These are phyloP conservation scores for Mycena indigotica DNA, from an alignment of 768 basidiomycete species.

Conservation along the genomic window DNA sequence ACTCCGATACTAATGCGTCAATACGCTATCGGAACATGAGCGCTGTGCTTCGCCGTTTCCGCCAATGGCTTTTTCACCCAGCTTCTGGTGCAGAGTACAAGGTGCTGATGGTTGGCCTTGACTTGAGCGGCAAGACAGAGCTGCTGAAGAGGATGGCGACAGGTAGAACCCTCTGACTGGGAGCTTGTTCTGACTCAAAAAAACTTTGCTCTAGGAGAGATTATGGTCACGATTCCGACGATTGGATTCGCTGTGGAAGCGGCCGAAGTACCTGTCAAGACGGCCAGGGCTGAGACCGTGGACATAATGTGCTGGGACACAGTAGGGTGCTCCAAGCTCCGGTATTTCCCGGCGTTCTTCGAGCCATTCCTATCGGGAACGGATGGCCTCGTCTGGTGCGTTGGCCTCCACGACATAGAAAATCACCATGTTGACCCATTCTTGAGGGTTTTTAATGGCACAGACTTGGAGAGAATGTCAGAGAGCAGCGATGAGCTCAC, in stretches of 20 bases:
- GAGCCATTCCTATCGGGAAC: constrained; percentile 30
- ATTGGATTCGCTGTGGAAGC: constrained; percentile 64
- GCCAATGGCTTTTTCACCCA: constrained; percentile 34
- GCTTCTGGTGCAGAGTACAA: constrained; percentile 8
- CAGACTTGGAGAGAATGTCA: constrained; percentile 48
- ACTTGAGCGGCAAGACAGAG: constrained; percentile 48
- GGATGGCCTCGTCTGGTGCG: constrained; percentile 58
- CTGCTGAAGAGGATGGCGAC: constrained; percentile 48
- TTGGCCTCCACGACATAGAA: too few relatives aligned
- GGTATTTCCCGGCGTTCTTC: constrained; percentile 42
- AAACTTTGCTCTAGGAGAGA: too few relatives aligned
- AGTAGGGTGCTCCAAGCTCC: constrained; percentile 52
- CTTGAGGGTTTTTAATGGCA: constrained; percentile 61
- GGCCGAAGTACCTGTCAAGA: constrained; percentile 40
- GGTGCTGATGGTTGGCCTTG: constrained; percentile 39
- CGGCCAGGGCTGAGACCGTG: too few relatives aligned
- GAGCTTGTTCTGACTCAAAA: too few relatives aligned
- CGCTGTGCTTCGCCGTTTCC: too few relatives aligned
- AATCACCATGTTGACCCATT: too few relatives aligned
- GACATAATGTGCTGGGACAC: constrained; percentile 65
- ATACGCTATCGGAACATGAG: too few relatives aligned
- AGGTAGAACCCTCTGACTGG: too few relatives aligned
- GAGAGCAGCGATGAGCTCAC: constrained; percentile 59
- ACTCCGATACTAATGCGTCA: too few relatives aligned
- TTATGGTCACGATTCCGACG: constrained; percentile 43